Percentiles rank a stretch among this genome's conserved stretches.
Conservation (phyloP, 768 basidiomycete species). For the Boletus reticuloceps region DNA sequence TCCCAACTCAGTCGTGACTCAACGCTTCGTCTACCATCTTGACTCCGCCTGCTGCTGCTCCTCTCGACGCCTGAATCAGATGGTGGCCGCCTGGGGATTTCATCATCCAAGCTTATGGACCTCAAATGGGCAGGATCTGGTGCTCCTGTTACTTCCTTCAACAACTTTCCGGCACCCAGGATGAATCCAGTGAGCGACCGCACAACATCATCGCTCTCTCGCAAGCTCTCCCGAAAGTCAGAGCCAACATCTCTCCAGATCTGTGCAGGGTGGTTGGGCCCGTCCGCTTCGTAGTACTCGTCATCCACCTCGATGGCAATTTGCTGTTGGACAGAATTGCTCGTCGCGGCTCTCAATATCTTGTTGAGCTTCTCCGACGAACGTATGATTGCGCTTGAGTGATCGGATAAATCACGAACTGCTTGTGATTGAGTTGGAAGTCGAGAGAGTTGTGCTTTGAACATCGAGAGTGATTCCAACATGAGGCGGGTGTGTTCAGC, state of each 20-base stretch:
- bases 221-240: constrained; percentile 69
- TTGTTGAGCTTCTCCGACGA: constrained; percentile 67
- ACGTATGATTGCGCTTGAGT: constrained; percentile 61
- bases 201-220: constrained; percentile 77
- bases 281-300: constrained; percentile 26
- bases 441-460: constrained; percentile 63
- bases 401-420: constrained; percentile 54
- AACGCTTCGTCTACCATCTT: constrained; percentile 56
- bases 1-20: constrained; percentile 50
- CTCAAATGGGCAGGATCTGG: constrained; percentile 39
- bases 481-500: constrained; percentile 69
- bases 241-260: constrained; percentile 68
- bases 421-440: constrained; percentile 45
- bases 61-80: constrained; percentile 35
- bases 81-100: constrained; percentile 33
- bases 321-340: constrained; percentile 65
- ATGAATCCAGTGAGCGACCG: constrained; percentile 73
- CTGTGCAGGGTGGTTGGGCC: constrained; percentile 42
- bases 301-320: constrained; percentile 73
- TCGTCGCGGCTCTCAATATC: constrained; percentile 54
- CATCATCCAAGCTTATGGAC: constrained; percentile 56
- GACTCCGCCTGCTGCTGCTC: constrained; percentile 45
- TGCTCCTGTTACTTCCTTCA: constrained; percentile 50
- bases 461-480: constrained; percentile 65
- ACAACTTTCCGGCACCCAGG: constrained; percentile 67